These are phyloP conservation scores for Hypoxylon fuscum DNA, from an alignment of 495 filamentous ascomycete species.

Conservation along the genomic window DNA sequence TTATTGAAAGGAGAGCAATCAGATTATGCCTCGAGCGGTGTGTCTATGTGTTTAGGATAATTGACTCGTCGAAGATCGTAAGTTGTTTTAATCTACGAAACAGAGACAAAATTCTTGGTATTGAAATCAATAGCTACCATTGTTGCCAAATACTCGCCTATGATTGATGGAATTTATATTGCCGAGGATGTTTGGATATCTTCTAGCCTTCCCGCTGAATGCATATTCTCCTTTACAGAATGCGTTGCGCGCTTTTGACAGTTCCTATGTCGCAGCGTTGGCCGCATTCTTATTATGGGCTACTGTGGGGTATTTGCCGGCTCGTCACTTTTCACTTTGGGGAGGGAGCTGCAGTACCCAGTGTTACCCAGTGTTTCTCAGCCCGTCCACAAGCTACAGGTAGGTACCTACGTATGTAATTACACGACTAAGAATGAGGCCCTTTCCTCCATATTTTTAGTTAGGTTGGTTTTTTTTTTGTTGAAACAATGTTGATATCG, in stretches of 20 bases:
- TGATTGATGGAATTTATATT: constrained; percentile 34
- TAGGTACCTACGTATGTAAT: too few relatives aligned
- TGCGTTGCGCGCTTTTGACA: constrained; percentile 19
- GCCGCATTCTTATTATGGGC: constrained; percentile 32
- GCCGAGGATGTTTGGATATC: constrained; percentile 6
- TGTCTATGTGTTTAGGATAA: background rate
- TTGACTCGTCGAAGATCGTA: background rate
- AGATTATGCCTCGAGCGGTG: background rate
- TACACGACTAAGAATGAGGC: constrained; percentile 16
- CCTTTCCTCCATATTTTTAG: constrained; percentile 22
- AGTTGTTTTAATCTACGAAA: background rate
- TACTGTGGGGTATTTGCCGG: constrained; percentile 28
- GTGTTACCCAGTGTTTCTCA: constrained; percentile 4
- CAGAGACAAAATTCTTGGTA: background rate
- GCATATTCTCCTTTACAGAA: constrained; percentile 13
- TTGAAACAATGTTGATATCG: constrained; percentile 33
- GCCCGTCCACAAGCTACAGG: constrained; percentile 24
- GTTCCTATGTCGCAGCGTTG: constrained; percentile 10
- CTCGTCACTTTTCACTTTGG: constrained; percentile 22
- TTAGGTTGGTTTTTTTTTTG: too few relatives aligned
- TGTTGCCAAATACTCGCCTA: background rate
- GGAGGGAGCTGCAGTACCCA: constrained; percentile 27
- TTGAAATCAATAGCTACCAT: background rate
- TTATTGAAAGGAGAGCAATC: constrained; percentile 7
- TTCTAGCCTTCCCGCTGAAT: constrained; percentile 11